Conservation (phyloP, 106 monocot species). For the Phalaenopsis equestris region DNA sequence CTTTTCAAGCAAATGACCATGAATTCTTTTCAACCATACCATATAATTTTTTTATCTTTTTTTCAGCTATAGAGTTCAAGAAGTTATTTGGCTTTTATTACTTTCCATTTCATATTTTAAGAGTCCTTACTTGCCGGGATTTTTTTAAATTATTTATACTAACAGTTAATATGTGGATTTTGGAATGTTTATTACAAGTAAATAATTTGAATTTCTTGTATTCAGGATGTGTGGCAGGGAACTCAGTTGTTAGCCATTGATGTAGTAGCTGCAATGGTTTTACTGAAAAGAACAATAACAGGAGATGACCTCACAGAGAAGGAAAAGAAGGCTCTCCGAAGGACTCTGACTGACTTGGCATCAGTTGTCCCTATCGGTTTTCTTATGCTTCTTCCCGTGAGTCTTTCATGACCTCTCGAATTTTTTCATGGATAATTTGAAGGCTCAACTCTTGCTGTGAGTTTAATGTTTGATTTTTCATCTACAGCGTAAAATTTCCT, state of each 20-base stretch:
- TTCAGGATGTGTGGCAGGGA: conserved; percentile 91
- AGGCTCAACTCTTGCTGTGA: background rate
- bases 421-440: background rate
- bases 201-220: conserved; percentile 2
- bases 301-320: conserved; percentile 94
- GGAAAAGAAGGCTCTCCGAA: conserved; percentile 84
- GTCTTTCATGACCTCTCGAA: conserved; percentile 9
- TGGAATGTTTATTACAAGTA: background rate
- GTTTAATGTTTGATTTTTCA: background rate
- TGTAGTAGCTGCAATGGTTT: conserved; percentile 63
- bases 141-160: background rate
- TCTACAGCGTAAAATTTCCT: background rate
- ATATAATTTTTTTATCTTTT: background rate
- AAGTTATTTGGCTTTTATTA: background rate
- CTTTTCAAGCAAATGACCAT: background rate
- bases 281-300: conserved; percentile 64
- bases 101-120: background rate
- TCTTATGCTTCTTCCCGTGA: conserved; percentile 98
- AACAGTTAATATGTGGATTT: background rate
- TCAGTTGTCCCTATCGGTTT: conserved; percentile 95
- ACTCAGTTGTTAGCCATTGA: conserved; percentile 95
- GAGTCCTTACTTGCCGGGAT: background rate
- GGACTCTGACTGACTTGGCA: conserved; percentile 90
- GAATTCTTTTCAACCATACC: background rate
- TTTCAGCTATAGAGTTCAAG: background rate